Conservation (phyloP, 768 basidiomycete species). For the Strobilomyces confusus region DNA sequence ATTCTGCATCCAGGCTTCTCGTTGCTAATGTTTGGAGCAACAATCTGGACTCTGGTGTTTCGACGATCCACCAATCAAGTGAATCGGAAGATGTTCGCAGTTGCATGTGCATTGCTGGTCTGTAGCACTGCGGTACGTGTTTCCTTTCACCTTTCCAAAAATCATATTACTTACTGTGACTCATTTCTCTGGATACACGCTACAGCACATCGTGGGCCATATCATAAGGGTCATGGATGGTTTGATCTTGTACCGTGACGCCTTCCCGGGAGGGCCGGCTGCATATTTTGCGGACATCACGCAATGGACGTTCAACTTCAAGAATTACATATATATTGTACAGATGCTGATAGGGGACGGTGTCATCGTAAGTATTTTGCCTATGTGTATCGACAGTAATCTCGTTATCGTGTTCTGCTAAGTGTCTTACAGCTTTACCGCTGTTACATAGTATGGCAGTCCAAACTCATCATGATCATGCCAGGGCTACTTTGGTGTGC, state of each 20-base stretch:
- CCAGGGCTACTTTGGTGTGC: not conserved
- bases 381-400: too few species aligned
- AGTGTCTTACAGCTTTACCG: not conserved
- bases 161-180: not conserved
- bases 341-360: not conserved
- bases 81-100: not conserved
- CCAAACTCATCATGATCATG: not conserved
- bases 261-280: not conserved
- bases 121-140: not conserved
- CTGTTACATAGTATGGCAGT: not conserved
- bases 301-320: constrained; percentile 5
- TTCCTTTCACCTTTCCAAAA: not conserved
- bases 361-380: not conserved
- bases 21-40: not conserved
- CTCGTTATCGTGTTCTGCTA: not conserved
- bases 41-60: not conserved
- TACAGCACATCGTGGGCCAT: not conserved
- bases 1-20: not conserved
- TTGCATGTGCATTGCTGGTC: not conserved
- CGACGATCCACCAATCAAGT: not conserved
- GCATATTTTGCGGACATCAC: not conserved
- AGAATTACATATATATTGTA: not conserved
- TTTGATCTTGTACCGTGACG: not conserved
- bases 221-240: not conserved
- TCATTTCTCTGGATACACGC: not conserved